Base-by-base conservation (phyloP, 805 yeast genomes). In the Metschnikowia lunata region DNA sequence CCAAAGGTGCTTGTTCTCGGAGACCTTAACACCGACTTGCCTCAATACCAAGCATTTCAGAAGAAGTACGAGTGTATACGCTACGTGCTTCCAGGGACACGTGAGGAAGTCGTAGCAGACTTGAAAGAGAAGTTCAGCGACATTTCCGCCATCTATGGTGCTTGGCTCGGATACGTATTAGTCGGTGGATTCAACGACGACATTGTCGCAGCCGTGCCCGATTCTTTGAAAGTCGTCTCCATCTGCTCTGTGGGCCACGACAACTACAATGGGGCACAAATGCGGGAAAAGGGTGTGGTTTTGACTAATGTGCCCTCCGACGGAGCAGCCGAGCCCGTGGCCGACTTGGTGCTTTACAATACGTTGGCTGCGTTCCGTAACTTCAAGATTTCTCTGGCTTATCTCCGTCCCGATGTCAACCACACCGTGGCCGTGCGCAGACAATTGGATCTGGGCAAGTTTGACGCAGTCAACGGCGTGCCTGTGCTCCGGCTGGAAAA, bases 251-350 rank as follows among this genome's bases (percentile, higher is more conserved):
- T 82, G 12, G 87, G 87, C 0, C 67, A 65, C 52, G 83, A 80
- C 48, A 69, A 68, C 13, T 71, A 74, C 46, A 80, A 80, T 54
- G 62, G 71, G 0, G 62, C 55, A 0, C 63, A 61, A 1, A 60
- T 82, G 63, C 56, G 61, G 7, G 52, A 59, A 9, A 59, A 62
- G 35, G 75, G 74, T 11, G 76, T 86, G 26, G 55, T 65, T 7
- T 67, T 86, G 47, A 78, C 85, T 47, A 83, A 86, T 56, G 81
- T 80, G 23, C 74, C 76, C 1, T 58, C 71, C 23, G 57, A 43
- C 76, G 86, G 59, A 65, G 80, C 84, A 0, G 78, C 85, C 1
- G 78, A 71, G 34, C 83, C 85, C 12, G 95, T 86, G 26, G 85
- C 90, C 3, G 95, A 86, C 50, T 64, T 82, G 46, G 91, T 83